Conservation (phyloP, 2,329 filamentous ascomycete genomes). For the Alternaria sp. region DNA sequence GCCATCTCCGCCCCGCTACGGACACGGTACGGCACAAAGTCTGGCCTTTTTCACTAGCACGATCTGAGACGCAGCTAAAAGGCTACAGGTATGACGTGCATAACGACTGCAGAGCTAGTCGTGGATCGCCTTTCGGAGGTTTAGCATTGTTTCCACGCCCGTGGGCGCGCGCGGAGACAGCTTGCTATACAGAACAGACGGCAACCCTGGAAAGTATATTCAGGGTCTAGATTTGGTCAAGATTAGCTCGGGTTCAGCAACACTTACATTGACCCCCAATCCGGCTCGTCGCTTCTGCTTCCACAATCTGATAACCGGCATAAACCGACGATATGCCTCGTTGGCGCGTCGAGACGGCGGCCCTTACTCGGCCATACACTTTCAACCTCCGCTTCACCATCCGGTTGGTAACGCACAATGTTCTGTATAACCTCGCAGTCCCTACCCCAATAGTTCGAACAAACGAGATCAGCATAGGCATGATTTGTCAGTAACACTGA, state of each 20-base stretch:
- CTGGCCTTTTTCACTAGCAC: not conserved
- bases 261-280: not conserved
- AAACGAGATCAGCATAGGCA: not conserved
- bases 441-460: not conserved
- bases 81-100: conserved; percentile 21
- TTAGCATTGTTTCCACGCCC: conserved; percentile 3
- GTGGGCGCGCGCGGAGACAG: conserved; percentile 2
- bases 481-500: not conserved
- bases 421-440: not conserved
- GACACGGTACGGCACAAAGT: not conserved
- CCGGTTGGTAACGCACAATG: not conserved
- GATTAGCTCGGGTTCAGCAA: not conserved
- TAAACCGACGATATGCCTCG: not conserved
- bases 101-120: conserved; percentile 5
- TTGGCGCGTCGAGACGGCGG: not conserved
- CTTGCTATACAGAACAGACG: not conserved
- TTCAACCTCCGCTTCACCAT: conserved; percentile 1
- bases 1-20: conserved; percentile 1
- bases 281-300: not conserved
- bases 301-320: not conserved
- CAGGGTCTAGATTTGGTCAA: not conserved
- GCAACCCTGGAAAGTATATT: not conserved
- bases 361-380: not conserved
- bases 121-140: conserved; percentile 11
- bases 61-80: conserved; percentile 11